phyloP scores from a whole-genome alignment of 805 yeast species.

The Ogataea allantospora region DNA sequence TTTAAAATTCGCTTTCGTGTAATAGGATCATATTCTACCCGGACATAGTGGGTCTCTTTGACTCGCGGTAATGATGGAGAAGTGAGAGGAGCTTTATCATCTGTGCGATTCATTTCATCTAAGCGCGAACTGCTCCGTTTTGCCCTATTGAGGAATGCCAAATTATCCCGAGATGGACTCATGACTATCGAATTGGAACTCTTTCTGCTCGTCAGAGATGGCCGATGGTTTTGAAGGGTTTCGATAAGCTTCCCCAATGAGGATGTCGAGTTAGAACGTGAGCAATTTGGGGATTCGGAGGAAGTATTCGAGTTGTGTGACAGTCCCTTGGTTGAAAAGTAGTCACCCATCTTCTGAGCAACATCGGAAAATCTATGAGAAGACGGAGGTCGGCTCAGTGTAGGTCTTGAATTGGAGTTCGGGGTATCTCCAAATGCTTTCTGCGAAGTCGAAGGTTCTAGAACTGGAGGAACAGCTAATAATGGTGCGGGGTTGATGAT shows the following conservation, averaged over 20 bases:
- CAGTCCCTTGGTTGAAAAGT: constrained; percentile 20
- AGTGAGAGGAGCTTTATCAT: not conserved
- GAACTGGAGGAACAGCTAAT: not conserved
- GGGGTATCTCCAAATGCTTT: not conserved
- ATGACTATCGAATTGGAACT: constrained; percentile 14
- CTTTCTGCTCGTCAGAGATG: constrained; percentile 12
- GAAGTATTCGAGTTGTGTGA: constrained; percentile 15
- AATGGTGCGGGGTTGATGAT: not conserved
- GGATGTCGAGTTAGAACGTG: constrained; percentile 26
- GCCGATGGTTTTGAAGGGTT: constrained; percentile 15
- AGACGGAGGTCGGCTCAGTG: constrained; percentile 15
- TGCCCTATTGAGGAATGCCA: constrained; percentile 11
- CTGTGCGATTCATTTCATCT: constrained; percentile 6
- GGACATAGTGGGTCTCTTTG: constrained; percentile 79
- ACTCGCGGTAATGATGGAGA: constrained; percentile 40
- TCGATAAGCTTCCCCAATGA: constrained; percentile 27
- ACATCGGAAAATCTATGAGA: constrained; percentile 28
- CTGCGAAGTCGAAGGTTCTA: not conserved
- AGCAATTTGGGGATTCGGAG: constrained; percentile 13
- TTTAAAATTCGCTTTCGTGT: constrained; percentile 78
- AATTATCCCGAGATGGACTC: constrained; percentile 19
- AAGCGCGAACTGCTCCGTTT: constrained; percentile 14
- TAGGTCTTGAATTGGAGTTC: constrained; percentile 1
- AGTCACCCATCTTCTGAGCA: constrained; percentile 31
- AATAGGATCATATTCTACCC: constrained; percentile 85